Base-by-base conservation (phyloP, 2,329 filamentous ascomycete genomes). In the Dendrostoma leiphaemia region DNA sequence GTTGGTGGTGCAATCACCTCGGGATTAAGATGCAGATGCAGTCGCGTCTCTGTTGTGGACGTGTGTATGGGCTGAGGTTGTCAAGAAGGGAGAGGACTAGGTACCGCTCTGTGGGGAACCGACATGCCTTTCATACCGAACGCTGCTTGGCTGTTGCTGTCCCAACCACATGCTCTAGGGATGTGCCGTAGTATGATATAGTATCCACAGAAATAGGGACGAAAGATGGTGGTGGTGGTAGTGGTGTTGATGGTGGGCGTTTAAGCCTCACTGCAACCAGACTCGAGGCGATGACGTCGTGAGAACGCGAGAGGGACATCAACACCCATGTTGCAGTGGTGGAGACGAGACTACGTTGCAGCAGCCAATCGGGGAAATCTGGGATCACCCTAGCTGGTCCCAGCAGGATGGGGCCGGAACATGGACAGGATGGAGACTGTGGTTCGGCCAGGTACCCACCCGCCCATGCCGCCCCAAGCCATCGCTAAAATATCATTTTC, bases 351-450 rank as follows among this genome's bases (percentile, higher is more conserved):
- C 12, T 6, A 17, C 41, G 23, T 7, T 24, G 41, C 19, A 13
- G 24, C n/a, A 10, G 28, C 43, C 43, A 46, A 46, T 46, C 43
- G 43, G 43, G 26, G 43, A 45, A 17, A 45, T n/a, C n/a, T n/a
- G n/a, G n/a, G n/a, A n/a, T n/a, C n/a, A n/a, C n/a, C n/a, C n/a
- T n/a, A n/a, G n/a, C n/a, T n/a, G n/a, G n/a, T n/a, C n/a, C n/a
- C n/a, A n/a, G n/a, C n/a, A n/a, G n/a, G n/a, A n/a, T n/a, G n/a
- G n/a, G n/a, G n/a, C n/a, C n/a, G n/a, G n/a, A n/a, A n/a, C n/a
- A n/a, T n/a, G n/a, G n/a, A n/a, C n/a, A n/a, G n/a, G n/a, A n/a
- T n/a, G n/a, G n/a, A n/a, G n/a, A n/a, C n/a, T n/a, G n/a, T n/a
- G n/a, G n/a, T n/a, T n/a, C n/a, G n/a, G n/a, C n/a, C n/a, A n/a